Percentiles rank a stretch among this genome's conserved stretches.
phyloP scores from a whole-genome alignment of 2,329 filamentous ascomycete genomes.

The Lizonia empirigonia region DNA sequence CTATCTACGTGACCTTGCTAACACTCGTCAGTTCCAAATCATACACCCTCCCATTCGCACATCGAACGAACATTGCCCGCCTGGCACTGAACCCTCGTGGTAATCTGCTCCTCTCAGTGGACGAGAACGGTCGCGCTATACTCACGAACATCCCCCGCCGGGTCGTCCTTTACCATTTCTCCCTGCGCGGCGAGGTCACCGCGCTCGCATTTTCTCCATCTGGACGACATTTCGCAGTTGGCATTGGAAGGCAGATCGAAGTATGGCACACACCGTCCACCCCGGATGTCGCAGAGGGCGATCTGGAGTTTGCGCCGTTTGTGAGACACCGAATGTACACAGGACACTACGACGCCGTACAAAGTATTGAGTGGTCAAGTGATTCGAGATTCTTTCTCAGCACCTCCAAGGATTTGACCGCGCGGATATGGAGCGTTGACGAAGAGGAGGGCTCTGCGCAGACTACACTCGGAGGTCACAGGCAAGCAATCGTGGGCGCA shows the following conservation, averaged over 20 bases:
- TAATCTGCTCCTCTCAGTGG: constrained; percentile 89
- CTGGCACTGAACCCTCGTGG: constrained; percentile 88
- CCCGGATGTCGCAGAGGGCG: constrained; percentile 80
- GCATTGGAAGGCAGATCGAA: constrained; percentile 84
- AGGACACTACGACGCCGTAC: constrained; percentile 86
- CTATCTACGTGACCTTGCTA: not conserved
- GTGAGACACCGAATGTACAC: constrained; percentile 83
- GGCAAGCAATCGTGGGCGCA: constrained; percentile 88
- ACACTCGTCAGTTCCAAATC: constrained; percentile 73
- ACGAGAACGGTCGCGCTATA: constrained; percentile 93
- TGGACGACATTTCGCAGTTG: constrained; percentile 88
- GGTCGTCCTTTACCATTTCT: constrained; percentile 90
- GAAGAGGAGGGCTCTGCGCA: constrained; percentile 86
- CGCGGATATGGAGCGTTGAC: constrained; percentile 92
- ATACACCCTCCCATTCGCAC: constrained; percentile 83
- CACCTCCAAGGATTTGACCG: constrained; percentile 88
- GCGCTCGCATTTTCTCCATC: constrained; percentile 90
- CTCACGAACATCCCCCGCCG: constrained; percentile 87
- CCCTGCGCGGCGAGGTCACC: constrained; percentile 83
- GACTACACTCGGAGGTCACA: constrained; percentile 88
- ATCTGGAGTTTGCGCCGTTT: constrained; percentile 94
- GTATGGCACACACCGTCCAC: constrained; percentile 96
- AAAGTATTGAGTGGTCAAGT: constrained; percentile 90
- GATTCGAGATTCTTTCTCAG: constrained; percentile 96
- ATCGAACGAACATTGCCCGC: constrained; percentile 89